Evolutionary conservation across 148 eudicot species (phyloP).

Genomic region (Rhododendron ferrugineum): DNA sequence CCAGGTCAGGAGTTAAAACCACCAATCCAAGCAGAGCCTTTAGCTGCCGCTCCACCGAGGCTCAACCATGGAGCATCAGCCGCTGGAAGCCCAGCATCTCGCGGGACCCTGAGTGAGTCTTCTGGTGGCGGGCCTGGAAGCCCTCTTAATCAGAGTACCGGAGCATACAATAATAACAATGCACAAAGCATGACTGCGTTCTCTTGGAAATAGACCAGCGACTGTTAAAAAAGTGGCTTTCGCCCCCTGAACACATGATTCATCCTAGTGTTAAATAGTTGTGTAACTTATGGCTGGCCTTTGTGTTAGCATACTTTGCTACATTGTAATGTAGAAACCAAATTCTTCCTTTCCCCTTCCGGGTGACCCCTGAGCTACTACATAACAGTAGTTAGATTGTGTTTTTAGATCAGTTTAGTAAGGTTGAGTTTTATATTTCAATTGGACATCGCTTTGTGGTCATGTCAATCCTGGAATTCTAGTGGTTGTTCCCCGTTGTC

Average conservation of each 20-base stretch:
- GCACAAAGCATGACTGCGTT: conserved; percentile 1
- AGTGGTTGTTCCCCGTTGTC: not conserved
- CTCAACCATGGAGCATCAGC: conserved; percentile 12
- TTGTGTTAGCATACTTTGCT: not conserved
- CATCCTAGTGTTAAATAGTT: not conserved
- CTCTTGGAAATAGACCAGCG: conserved; percentile 8
- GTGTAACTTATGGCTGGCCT: not conserved
- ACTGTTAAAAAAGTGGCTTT: not conserved
- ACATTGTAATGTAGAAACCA: not conserved
- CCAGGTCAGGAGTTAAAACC: conserved; percentile 14
- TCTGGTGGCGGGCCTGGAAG: conserved; percentile 26
- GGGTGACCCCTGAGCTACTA: not conserved
- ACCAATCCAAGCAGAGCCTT: not conserved
- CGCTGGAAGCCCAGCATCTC: conserved; percentile 20
- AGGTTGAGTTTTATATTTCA: not conserved
- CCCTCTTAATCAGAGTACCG: conserved; percentile 12
- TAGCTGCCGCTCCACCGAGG: conserved; percentile 5
- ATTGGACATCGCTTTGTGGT: not conserved
- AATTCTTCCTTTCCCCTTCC: not conserved
- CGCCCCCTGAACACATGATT: not conserved
- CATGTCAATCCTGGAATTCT: not conserved
- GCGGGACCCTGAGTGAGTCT: conserved; percentile 21
- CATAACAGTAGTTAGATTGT: not conserved
- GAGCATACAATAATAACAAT: conserved; percentile 13
- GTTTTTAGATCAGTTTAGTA: not conserved